Evolutionary conservation across 2,329 filamentous ascomycete species (phyloP).

Genomic region (Aureobasidium uvarum): DNA sequence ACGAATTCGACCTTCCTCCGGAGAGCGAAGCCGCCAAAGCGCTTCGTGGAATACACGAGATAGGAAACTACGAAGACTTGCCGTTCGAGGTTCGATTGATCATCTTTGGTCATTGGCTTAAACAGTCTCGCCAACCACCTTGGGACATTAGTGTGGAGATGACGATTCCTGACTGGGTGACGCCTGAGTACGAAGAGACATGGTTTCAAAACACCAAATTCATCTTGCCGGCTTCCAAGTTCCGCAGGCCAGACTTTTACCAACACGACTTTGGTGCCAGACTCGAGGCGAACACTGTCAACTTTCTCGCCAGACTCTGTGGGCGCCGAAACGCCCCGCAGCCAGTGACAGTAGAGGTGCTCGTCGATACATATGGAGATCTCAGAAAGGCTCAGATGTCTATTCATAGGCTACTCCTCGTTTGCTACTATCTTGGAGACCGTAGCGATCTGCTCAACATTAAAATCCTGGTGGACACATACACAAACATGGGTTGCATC

Average conservation of each 20-base stretch:
- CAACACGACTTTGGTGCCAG: background rate
- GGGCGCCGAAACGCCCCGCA: background rate
- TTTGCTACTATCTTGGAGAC: background rate
- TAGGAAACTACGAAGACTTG: background rate
- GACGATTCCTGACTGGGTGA: background rate
- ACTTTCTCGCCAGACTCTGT: background rate
- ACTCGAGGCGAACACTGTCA: background rate
- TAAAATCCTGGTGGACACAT: background rate
- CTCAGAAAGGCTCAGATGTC: background rate
- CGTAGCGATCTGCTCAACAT: background rate
- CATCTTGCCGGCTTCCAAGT: background rate
- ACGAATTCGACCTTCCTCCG: background rate
- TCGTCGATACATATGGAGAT: background rate
- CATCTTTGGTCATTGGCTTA: background rate
- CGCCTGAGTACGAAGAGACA: background rate
- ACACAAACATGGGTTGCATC: background rate
- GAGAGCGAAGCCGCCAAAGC: background rate
- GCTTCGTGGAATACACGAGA: background rate
- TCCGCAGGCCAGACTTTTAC: background rate
- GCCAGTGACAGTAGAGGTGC: background rate
- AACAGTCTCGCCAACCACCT: background rate
- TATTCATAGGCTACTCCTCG: background rate
- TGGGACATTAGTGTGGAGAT: background rate
- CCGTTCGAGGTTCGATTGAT: background rate
- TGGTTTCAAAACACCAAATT: slow-evolving; percentile 3